phyloP scores from a whole-genome alignment of 192 early-diverging fungal species.

The Mortierella hygrophila region DNA sequence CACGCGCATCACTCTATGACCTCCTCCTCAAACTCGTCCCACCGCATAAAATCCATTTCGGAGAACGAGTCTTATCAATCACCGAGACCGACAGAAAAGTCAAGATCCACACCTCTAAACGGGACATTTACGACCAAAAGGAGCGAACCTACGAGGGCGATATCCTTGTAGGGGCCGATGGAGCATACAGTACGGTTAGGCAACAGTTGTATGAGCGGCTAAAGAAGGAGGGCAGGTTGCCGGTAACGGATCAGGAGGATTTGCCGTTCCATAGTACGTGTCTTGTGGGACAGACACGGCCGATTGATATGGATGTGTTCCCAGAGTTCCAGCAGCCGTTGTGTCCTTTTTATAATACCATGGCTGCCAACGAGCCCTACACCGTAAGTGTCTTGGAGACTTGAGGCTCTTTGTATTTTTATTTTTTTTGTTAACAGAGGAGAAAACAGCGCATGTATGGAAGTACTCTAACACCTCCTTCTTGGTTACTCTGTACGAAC shows the following conservation, averaged over 20 bases:
- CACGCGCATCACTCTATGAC: conserved; percentile 14
- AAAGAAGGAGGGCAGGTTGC: not conserved
- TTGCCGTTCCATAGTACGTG: conserved; percentile 9
- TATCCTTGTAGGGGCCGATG: conserved; percentile 52
- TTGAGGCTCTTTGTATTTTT: too few relatives aligned
- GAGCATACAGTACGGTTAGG: conserved; percentile 31
- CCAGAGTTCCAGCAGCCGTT: conserved; percentile 2
- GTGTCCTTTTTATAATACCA: not conserved
- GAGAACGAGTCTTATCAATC: conserved; percentile 19
- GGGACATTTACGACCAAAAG: conserved; percentile 17
- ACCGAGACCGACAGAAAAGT: conserved; percentile 18
- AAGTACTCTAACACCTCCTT: too few relatives aligned
- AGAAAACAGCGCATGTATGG: too few relatives aligned
- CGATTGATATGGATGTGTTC: conserved; percentile 9
- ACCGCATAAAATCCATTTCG: conserved; percentile 17
- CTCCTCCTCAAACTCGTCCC: conserved; percentile 10
- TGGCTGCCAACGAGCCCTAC: conserved; percentile 15
- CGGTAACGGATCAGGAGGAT: not conserved
- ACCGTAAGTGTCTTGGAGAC: not conserved
- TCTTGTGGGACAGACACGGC: conserved; percentile 18
- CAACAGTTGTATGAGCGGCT: conserved; percentile 14
- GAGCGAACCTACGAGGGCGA: conserved; percentile 12
- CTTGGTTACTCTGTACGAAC: too few relatives aligned
- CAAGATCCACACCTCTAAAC: conserved; percentile 3
- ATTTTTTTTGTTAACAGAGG: too few relatives aligned